Evolutionary conservation across 306 rosid genomes (phyloP), one percentile per base, ranked within the genome.

Genomic region (Lagenaria siceraria): DNA sequence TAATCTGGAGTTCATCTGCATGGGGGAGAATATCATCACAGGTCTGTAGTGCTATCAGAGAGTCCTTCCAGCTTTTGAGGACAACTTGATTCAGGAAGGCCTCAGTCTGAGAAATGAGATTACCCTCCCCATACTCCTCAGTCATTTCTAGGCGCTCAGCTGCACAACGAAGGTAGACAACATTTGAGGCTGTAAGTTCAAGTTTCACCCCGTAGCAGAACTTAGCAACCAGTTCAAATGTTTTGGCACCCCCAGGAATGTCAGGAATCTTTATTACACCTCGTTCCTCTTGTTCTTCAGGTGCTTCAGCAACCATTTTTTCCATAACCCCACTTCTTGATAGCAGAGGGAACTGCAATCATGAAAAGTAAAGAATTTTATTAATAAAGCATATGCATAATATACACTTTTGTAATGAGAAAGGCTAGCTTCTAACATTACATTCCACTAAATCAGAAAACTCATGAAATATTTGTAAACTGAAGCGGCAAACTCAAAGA

Each of bases 131-230:
- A 54, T 92, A 86, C 72, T 92, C 99, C 82, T 95, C 99, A 6
- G 92, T 90, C 99, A 95, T 92, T 83, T 95, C 92, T 62, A 95
- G 99, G 76, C 76, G 80, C 88, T 90, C 96, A 1, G 99, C 96
- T 75, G 97, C 97, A 86, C 93, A 95, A 38, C 97, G 88, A 10
- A 95, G 97, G 83, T 85, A 85, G 51, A 90, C 97, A 69, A 92
- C 92, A 82, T 92, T 95, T 69, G 97, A 89, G n/a, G 99, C 90
- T 7, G 97, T 89, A 15, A 92, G 92, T 80, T 95, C 99, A 76
- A 92, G 95, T 84, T 95, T 95, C 85, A 95, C 97, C 3, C 99
- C 99, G 7, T 95, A 95, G 81, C 97, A 95, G 84, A 95, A 95
- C 87, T 92, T 92, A 62, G 97, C 97, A 58, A 95, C 97, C 74